These are phyloP conservation scores for Trametes meyenii DNA, from an alignment of 768 basidiomycete genomes.

Conservation along the genomic window DNA sequence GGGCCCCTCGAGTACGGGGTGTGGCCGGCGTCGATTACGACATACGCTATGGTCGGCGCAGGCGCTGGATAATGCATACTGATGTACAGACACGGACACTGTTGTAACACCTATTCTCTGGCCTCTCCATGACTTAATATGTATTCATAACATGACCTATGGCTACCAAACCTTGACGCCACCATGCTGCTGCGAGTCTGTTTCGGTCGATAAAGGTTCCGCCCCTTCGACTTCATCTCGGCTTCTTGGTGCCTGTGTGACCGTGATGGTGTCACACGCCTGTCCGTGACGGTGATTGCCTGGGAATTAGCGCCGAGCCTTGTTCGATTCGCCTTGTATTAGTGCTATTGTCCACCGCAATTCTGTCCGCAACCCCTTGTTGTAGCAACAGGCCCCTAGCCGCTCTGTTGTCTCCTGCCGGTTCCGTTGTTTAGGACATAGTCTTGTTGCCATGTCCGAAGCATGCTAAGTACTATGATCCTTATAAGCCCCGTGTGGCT, in stretches of 20 bases:
- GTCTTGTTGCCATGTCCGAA: not conserved
- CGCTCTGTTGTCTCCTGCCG: not conserved
- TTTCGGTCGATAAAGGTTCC: too few relatives aligned
- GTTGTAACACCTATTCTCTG: constrained; percentile 24
- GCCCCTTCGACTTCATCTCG: not conserved
- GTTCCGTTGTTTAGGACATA: not conserved
- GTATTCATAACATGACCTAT: constrained; percentile 18
- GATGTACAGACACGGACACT: constrained; percentile 5
- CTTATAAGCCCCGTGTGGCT: not conserved
- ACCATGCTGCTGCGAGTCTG: constrained; percentile 5
- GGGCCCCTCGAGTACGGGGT: constrained; percentile 11
- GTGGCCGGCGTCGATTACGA: constrained; percentile 12
- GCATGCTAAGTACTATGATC: not conserved
- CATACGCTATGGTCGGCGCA: constrained; percentile 21
- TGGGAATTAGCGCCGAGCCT: not conserved
- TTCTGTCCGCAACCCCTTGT: not conserved
- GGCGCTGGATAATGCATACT: constrained; percentile 22
- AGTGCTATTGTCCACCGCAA: too few relatives aligned
- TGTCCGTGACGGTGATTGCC: not conserved
- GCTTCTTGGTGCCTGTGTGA: not conserved
- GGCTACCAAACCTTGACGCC: constrained; percentile 6
- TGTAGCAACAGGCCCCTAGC: not conserved
- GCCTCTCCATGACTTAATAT: constrained; percentile 11
- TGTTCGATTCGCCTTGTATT: not conserved
- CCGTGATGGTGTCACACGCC: not conserved